Percentiles rank a stretch among this genome's conserved stretches.
These are phyloP conservation scores for Blastomyces parvus DNA, from an alignment of 2,329 filamentous ascomycete genomes.

Conservation along the genomic window DNA sequence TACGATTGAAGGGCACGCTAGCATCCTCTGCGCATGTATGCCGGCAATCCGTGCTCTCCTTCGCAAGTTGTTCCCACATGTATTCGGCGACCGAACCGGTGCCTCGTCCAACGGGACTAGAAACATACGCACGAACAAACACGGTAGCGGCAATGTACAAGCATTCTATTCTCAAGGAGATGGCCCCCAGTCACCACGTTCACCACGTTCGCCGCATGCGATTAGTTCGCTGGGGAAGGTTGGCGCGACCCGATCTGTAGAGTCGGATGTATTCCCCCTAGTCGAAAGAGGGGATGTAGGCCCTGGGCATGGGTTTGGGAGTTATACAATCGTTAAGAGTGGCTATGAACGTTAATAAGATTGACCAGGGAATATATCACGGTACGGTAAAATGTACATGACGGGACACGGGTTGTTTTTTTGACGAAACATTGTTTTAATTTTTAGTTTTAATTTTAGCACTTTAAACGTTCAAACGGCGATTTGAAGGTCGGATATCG, in stretches of 20 bases:
- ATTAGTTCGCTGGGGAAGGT: neutral
- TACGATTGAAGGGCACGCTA: neutral
- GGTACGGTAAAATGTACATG: neutral
- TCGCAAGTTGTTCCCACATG: neutral
- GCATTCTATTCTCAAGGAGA: neutral
- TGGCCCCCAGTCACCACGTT: neutral
- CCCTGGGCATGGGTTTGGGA: neutral
- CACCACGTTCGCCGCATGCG: neutral
- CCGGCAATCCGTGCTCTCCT: slow-evolving; percentile 2
- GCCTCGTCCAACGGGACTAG: neutral
- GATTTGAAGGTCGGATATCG: neutral
- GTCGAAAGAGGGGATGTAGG: neutral
- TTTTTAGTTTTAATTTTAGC: neutral
- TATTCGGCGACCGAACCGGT: neutral
- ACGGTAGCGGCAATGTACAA: neutral
- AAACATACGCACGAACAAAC: neutral
- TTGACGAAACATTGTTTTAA: neutral
- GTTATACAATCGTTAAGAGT: slow-evolving; percentile 18
- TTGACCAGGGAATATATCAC: too few species aligned
- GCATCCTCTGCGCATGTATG: slow-evolving; percentile 4
- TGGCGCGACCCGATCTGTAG: neutral
- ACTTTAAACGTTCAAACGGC: neutral
- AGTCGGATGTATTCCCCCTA: neutral
- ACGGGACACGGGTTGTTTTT: neutral
- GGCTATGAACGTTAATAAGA: neutral